Conservation (phyloP, 2,329 filamentous ascomycete genomes). For the Botryosphaeria dothidea region DNA sequence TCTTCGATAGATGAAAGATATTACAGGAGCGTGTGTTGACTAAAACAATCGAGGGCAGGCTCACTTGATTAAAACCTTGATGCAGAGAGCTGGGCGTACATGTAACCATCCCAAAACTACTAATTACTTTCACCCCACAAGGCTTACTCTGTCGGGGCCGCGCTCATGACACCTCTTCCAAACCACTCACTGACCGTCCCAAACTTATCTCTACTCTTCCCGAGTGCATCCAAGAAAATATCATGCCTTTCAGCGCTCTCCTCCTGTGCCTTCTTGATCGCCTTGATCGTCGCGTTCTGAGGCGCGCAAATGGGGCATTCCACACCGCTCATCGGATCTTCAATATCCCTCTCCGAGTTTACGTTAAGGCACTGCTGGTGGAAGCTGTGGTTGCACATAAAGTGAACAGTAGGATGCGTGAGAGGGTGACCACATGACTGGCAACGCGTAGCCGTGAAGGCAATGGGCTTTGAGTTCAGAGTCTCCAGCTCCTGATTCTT, state of each 20-base stretch:
- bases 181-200: slow-evolving; percentile 94
- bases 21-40: no score
- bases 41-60: no score
- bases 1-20: no score
- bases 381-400: slow-evolving; percentile 95
- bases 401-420: slow-evolving; percentile 90
- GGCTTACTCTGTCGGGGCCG: neutral
- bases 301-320: slow-evolving; percentile 86
- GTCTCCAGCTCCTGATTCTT: slow-evolving; percentile 79
- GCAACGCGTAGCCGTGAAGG: slow-evolving; percentile 90
- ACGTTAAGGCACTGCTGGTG: slow-evolving; percentile 85
- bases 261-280: slow-evolving; percentile 81
- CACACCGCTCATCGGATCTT: slow-evolving; percentile 56
- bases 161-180: slow-evolving; percentile 81
- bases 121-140: neutral
- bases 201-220: slow-evolving; percentile 78
- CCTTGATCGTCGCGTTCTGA: slow-evolving; percentile 83
- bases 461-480: slow-evolving; percentile 74
- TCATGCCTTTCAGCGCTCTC: slow-evolving; percentile 87
- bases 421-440: slow-evolving; percentile 75
- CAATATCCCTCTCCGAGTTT: slow-evolving; percentile 52
- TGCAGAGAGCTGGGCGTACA: neutral
- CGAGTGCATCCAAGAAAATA: slow-evolving; percentile 79
- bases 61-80: no score
- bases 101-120: neutral